Base-by-base conservation (phyloP, 257 asterid genomes). In the Salvia rosmarinus region DNA sequence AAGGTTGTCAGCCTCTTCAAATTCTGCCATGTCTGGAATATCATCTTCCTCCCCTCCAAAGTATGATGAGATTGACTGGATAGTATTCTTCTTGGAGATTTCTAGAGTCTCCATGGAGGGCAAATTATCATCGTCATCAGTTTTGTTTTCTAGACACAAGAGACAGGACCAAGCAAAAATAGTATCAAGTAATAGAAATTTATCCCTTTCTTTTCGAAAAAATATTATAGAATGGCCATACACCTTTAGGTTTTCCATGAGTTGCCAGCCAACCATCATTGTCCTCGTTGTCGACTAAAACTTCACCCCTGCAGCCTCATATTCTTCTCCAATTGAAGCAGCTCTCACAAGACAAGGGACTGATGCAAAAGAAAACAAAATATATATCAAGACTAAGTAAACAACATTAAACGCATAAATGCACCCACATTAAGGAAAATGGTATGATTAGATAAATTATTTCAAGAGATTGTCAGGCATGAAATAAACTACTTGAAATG, bases 221-320 rank as follows among this genome's bases (percentile, higher is more conserved):
- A 19, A 21, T 10, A 40, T 13, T 64, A 42, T 43, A 42, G 35
- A 43, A 42, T 14, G 4, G 54, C 21, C 21, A 52, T 63, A 72
- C 9, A 80, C 99, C 96, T 75, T 79, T 91, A 58, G 99, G 99
- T 74, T 79, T 82, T 64, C 99, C 99, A 68, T 95, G 99, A 72
- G 99, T 95, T 70, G 99, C 97, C 74, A 95, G 82, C 98, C 97
- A 95, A 64, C 99, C 99, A 80, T 95, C 98, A 64, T 85, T 69
- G 64, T 91, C 99, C 70, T 95, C 99, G 3, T 89, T 74, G 74
- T 91, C 97, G 75, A 95, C 85, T 68, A 95, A 82, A 67, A 91
- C 87, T 82, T 95, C 99, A 79, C 98, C 99, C 97, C 98, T 51
- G 96, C 94, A 72, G 95, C 99, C 74, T 91, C 99, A 71, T 95